phyloP scores from a whole-genome alignment of 257 asterid genomes.

The Solanum sejunctum region DNA sequence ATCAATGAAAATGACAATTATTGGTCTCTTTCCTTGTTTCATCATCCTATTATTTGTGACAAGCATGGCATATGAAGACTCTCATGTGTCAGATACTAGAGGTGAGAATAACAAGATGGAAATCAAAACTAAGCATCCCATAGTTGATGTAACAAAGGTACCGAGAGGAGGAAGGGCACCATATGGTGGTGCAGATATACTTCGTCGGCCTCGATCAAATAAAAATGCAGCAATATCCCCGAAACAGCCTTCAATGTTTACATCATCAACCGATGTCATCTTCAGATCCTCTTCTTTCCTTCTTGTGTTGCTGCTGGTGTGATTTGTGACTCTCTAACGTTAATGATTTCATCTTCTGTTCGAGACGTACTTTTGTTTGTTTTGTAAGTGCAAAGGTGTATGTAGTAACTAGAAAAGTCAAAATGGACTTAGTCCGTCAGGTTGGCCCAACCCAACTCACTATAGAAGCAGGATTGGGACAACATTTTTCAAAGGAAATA shows the following conservation, averaged over 20 bases:
- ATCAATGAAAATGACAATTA: slow-evolving; percentile 11
- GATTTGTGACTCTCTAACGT: not conserved
- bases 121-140: not conserved
- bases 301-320: not conserved
- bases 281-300: slow-evolving; percentile 3
- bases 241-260: not conserved
- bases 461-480: no score
- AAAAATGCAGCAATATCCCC: slow-evolving; percentile 2
- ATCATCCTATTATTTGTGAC: slow-evolving; percentile 13
- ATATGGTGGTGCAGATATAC: slow-evolving; percentile 30
- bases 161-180: slow-evolving; percentile 25
- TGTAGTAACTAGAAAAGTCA: not conserved
- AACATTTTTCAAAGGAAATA: no score
- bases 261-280: slow-evolving; percentile 3
- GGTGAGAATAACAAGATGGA: not conserved
- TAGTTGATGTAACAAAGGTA: slow-evolving; percentile 6
- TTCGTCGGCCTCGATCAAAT: slow-evolving; percentile 12
- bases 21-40: slow-evolving; percentile 13
- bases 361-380: not conserved
- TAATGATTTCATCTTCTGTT: not conserved
- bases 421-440: no score
- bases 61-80: slow-evolving; percentile 13
- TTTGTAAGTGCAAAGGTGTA: not conserved
- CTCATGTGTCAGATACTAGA: not conserved
- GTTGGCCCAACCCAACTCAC: no score